Conservation (phyloP, 192 early-diverging fungal species). For the Umbelopsis isabellina region DNA sequence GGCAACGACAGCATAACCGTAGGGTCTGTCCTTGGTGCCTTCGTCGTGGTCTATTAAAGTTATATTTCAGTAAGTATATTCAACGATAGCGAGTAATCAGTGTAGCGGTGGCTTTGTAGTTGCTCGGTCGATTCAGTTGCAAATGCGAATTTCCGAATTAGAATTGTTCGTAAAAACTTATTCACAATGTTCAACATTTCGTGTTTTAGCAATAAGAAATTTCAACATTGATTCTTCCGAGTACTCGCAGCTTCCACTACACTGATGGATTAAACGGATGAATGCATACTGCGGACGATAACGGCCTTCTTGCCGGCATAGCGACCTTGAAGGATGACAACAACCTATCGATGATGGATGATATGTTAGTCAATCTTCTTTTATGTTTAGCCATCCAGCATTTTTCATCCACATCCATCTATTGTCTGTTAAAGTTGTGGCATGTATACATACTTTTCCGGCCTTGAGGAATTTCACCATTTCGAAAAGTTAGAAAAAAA, state of each 20-base stretch:
- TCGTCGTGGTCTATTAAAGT: conserved; percentile 78
- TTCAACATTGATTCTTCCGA: neutral
- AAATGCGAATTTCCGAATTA: too few species aligned
- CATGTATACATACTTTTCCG: conserved; percentile 53
- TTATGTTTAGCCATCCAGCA: conserved; percentile 24
- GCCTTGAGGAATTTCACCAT: conserved; percentile 65
- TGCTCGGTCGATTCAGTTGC: too few species aligned
- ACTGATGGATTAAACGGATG: neutral
- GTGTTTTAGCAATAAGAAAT: neutral
- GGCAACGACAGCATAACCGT: conserved; percentile 97
- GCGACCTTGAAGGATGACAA: conserved; percentile 97
- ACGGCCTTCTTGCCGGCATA: conserved; percentile 99
- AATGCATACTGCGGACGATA: conserved; percentile 81
- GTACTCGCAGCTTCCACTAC: neutral
- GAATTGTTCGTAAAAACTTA: too few species aligned
- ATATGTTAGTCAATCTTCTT: neutral
- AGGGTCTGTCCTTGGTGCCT: conserved; percentile 95
- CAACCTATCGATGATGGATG: conserved; percentile 71
- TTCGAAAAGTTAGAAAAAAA: conserved; percentile 4
- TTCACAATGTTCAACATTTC: too few species aligned
- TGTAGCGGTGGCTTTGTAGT: too few species aligned
- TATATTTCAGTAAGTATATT: too few species aligned
- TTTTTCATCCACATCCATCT: conserved; percentile 32
- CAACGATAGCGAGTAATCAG: too few species aligned
- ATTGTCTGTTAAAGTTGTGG: neutral